Percentiles rank a stretch among this genome's conserved stretches.
These are phyloP conservation scores for Syzygium jambos DNA, from an alignment of 345 rosid genomes.

Conservation along the genomic window DNA sequence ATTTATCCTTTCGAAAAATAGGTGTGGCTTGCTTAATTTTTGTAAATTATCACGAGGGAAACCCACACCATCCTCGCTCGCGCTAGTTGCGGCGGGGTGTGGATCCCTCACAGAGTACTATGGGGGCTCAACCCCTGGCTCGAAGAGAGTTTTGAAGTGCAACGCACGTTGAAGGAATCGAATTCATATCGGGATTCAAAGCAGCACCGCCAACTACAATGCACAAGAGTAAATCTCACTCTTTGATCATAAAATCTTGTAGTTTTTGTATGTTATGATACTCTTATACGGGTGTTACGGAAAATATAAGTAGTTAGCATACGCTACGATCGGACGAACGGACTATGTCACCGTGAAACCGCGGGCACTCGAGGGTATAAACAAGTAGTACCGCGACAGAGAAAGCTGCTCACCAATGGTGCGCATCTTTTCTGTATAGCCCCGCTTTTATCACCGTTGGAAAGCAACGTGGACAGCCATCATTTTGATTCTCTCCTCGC, in stretches of 20 bases:
- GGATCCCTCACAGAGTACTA: not conserved
- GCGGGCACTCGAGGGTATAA: accelerated
- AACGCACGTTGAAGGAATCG: not conserved
- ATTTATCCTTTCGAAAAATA: not conserved
- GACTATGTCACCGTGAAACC: not conserved
- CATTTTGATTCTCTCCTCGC: not conserved
- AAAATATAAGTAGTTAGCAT: not conserved
- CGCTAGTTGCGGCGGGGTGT: not conserved
- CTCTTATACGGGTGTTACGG: not conserved
- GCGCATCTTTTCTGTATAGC: not conserved
- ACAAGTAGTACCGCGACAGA: not conserved
- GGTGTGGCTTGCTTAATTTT: not conserved
- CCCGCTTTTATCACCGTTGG: not conserved
- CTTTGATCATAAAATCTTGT: not conserved
- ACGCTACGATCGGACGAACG: not conserved
- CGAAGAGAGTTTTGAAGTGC: not conserved
- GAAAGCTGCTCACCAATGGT: not conserved
- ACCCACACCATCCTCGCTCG: not conserved
- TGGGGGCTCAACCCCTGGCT: not conserved
- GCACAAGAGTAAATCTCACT: not conserved
- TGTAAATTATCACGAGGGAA: not conserved
- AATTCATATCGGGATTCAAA: not conserved
- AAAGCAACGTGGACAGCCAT: not conserved
- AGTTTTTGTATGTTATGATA: not conserved
- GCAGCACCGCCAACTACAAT: no score